phyloP scores from a whole-genome alignment of 192 early-diverging fungal species.

The Coemansia interrupta region DNA sequence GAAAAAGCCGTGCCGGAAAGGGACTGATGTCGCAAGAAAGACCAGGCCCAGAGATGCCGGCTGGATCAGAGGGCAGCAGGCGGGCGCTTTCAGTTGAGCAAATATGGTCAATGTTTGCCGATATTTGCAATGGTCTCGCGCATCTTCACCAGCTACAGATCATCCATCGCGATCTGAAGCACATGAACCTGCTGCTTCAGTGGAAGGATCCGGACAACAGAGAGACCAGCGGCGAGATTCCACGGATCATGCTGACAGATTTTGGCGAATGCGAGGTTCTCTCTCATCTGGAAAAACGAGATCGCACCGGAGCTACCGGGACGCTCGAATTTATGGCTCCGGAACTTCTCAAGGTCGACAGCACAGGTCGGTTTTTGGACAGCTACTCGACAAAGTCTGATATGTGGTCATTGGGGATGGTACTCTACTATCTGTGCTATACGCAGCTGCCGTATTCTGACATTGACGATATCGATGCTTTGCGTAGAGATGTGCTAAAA shows the following conservation, averaged over 20 bases:
- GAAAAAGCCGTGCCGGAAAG: slow-evolving; percentile 11
- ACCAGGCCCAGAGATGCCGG: background rate
- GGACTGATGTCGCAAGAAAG: background rate
- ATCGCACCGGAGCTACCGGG: slow-evolving; percentile 92
- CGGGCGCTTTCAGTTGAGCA: slow-evolving; percentile 59
- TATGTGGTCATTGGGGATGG: slow-evolving; percentile 93
- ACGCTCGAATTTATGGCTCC: slow-evolving; percentile 95
- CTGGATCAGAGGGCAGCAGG: slow-evolving; percentile 2
- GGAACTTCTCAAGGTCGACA: slow-evolving; percentile 62
- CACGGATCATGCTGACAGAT: slow-evolving; percentile 86
- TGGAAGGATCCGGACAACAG: slow-evolving; percentile 52
- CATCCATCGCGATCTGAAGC: slow-evolving; percentile 92
- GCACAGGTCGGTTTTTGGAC: slow-evolving; percentile 63
- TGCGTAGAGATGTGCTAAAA: slow-evolving; percentile 74
- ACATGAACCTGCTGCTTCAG: slow-evolving; percentile 84
- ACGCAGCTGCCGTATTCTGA: slow-evolving; percentile 76
- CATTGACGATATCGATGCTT: slow-evolving; percentile 84
- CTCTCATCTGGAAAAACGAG: slow-evolving; percentile 61
- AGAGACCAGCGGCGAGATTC: slow-evolving; percentile 49
- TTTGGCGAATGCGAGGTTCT: slow-evolving; percentile 96
- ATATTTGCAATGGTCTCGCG: slow-evolving; percentile 84
- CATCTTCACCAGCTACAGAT: slow-evolving; percentile 87
- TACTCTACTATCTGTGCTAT: slow-evolving; percentile 90
- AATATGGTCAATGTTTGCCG: slow-evolving; percentile 84
- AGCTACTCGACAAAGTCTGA: slow-evolving; percentile 85